Evolutionary conservation across 2,329 filamentous ascomycete genomes (phyloP), one percentile per base, ranked within the genome.

Genomic region (Phaeoacremonium minimum): DNA sequence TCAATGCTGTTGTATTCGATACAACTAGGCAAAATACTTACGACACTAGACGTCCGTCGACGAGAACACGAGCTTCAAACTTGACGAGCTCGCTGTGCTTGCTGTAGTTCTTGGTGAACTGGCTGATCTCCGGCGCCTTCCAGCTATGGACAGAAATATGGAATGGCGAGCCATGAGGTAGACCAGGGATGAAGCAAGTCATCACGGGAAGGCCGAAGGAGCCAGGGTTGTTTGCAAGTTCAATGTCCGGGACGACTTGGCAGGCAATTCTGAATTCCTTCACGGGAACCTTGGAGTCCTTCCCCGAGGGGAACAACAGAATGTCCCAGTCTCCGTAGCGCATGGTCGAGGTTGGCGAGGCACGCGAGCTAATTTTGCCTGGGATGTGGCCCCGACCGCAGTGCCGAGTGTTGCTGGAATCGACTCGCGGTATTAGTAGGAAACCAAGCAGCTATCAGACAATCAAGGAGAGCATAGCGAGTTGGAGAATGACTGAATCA

Each of bases 321-420:
- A 93, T 75, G 52, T 95, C 88, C 88, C 87, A 94, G 52, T 87
- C 80, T 49, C 87, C 77, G 69, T 85, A 94, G 41, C 87, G 81
- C 88, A 95, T 94, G 44, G 49, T 71, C 59, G 36, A 34, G 30
- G 40, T 40, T 26, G 14, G 16, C 13, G 18, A 35, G 17, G 13
- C 26, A 18, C 22, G 17, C 30, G 14, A 31, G 28, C 7, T 44
- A 33, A n/a, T n/a, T n/a, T n/a, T n/a, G n/a, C n/a, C n/a, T n/a
- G n/a, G n/a, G n/a, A n/a, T n/a, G n/a, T n/a, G n/a, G n/a, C n/a
- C n/a, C n/a, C n/a, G n/a, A n/a, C n/a, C n/a, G n/a, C n/a, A n/a
- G n/a, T n/a, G n/a, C n/a, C n/a, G n/a, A n/a, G n/a, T n/a, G n/a
- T n/a, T n/a, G n/a, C n/a, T n/a, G n/a, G n/a, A n/a, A n/a, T n/a